These are phyloP conservation scores for Artemisia argyi DNA, from an alignment of 129 eudicot genomes.

Conservation along the genomic window DNA sequence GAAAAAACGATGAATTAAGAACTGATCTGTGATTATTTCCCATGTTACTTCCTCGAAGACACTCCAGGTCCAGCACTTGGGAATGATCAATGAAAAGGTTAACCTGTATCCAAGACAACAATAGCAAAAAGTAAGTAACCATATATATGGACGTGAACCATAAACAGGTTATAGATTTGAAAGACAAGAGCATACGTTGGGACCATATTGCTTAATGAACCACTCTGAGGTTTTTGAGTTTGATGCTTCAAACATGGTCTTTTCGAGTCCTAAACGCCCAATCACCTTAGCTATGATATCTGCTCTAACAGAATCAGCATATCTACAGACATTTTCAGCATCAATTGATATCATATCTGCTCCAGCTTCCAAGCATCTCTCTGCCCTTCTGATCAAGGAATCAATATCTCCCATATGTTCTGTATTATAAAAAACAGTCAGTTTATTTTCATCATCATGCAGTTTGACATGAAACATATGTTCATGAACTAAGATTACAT, in stretches of 20 bases:
- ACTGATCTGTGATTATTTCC: constrained; percentile 71
- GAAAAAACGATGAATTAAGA: constrained; percentile 62
- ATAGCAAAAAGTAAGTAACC: not conserved
- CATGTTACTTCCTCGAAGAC: constrained; percentile 76
- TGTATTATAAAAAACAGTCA: constrained; percentile 7
- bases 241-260: constrained; percentile 94
- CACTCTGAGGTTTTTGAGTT: constrained; percentile 78
- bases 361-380: constrained; percentile 98
- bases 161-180: not conserved
- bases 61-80: constrained; percentile 86
- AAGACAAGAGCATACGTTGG: constrained; percentile 48
- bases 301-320: constrained; percentile 65
- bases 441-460: not conserved
- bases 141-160: not conserved
- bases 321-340: constrained; percentile 78
- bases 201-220: constrained; percentile 90
- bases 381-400: constrained; percentile 76
- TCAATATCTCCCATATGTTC: constrained; percentile 86
- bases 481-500: not conserved
- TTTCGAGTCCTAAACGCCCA: constrained; percentile 85
- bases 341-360: constrained; percentile 96
- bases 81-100: constrained; percentile 86
- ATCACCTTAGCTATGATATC: constrained; percentile 82
- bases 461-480: not conserved
- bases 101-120: constrained; percentile 39